Evolutionary conservation across 805 yeast species (phyloP).

Genomic region (Yarrowia yakushimensis): DNA sequence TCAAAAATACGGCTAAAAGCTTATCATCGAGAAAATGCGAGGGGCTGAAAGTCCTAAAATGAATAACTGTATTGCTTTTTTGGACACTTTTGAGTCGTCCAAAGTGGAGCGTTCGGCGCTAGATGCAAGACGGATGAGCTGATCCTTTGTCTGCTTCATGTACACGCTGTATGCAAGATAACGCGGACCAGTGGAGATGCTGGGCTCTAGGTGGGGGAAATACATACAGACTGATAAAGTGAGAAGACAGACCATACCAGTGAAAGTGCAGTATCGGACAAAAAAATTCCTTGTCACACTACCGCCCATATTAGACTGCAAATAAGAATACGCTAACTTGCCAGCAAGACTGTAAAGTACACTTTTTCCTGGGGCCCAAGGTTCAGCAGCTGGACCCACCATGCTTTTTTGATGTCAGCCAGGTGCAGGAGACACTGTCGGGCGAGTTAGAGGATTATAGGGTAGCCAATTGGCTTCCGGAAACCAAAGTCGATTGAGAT

Average conservation of each 20-base stretch:
- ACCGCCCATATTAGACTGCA: neutral
- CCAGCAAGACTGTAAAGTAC: conserved; percentile 2
- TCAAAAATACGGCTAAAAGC: conserved; percentile 7
- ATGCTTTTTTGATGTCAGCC: neutral
- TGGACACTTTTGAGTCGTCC: neutral
- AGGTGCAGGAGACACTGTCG: neutral
- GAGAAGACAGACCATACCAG: neutral
- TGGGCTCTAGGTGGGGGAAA: neutral
- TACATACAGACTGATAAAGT: neutral
- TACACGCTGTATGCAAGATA: neutral
- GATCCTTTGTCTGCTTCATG: neutral
- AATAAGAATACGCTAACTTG: neutral
- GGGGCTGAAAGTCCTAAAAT: conserved; percentile 4
- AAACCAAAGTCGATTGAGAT: neutral
- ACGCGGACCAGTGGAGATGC: neutral
- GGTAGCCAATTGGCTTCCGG: neutral
- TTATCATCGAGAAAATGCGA: neutral
- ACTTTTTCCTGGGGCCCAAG: neutral
- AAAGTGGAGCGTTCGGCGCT: conserved; percentile 7
- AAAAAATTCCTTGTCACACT: neutral
- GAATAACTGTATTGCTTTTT: neutral
- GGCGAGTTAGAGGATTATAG: neutral
- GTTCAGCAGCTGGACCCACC: neutral
- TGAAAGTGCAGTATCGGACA: neutral
- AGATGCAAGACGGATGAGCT: neutral